Conservation (phyloP, 2,329 filamentous ascomycete genomes). For the Pseudogymnoascus sp. region DNA sequence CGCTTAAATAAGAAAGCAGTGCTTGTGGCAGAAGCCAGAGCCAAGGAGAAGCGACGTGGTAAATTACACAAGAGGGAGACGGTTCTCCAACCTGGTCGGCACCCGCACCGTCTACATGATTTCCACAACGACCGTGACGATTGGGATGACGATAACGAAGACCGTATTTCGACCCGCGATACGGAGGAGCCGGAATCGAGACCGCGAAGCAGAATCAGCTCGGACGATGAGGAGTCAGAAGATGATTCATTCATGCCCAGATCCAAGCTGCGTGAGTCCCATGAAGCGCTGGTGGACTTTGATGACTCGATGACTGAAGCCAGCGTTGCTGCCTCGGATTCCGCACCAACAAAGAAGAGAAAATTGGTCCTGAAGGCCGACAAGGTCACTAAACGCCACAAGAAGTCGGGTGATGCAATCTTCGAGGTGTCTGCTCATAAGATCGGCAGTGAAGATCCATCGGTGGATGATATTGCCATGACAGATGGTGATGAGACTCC, state of each 20-base stretch:
- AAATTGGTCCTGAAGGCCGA: conserved; percentile 64
- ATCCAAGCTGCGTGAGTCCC: conserved; percentile 10
- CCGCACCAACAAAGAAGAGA: conserved; percentile 54
- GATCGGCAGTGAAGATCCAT: conserved; percentile 42
- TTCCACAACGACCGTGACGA: conserved; percentile 71
- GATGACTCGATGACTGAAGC: conserved; percentile 64
- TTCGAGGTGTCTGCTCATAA: conserved; percentile 55
- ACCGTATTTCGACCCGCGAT: conserved; percentile 58
- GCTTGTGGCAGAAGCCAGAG: conserved; percentile 58
- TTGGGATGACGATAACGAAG: conserved; percentile 71
- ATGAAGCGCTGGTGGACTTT: conserved; percentile 8
- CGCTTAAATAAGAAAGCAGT: conserved; percentile 48
- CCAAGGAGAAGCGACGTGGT: conserved; percentile 42
- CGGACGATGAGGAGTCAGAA: conserved; percentile 42
- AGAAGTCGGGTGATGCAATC: conserved; percentile 70
- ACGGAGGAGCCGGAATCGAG: conserved; percentile 81
- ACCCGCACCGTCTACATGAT: conserved; percentile 58
- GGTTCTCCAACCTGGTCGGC: conserved; percentile 36
- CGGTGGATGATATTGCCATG: conserved; percentile 37
- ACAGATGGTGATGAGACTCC: conserved; percentile 42
- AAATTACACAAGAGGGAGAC: not conserved
- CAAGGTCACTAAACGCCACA: conserved; percentile 66
- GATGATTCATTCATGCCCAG: conserved; percentile 23
- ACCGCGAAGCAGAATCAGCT: conserved; percentile 64
- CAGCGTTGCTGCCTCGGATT: conserved; percentile 57